Conservation (phyloP, 306 rosid species). For the Lablab purpureus region DNA sequence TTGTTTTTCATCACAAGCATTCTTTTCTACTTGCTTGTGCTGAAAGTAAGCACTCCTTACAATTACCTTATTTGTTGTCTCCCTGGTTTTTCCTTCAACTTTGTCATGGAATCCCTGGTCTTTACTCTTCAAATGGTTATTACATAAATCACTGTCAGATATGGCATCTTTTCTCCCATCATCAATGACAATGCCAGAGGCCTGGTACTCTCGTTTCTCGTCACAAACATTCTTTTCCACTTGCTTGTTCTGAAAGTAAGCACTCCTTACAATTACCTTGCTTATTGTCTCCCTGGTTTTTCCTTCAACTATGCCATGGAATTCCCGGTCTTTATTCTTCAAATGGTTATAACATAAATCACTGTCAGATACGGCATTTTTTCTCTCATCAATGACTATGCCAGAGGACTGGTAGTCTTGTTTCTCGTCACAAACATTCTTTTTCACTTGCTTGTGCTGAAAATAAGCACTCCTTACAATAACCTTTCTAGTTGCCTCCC, state of each 20-base stretch:
- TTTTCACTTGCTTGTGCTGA: constrained; percentile 60
- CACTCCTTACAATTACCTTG: constrained; percentile 76
- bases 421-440: constrained; percentile 47
- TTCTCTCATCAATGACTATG: constrained; percentile 35
- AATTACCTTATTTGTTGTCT: constrained; percentile 63
- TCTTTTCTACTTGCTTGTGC: constrained; percentile 57
- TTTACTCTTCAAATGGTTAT: constrained; percentile 45
- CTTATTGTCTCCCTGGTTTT: constrained; percentile 59
- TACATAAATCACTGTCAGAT: constrained; percentile 47
- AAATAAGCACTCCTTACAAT: constrained; percentile 79
- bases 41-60: constrained; percentile 80
- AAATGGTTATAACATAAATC: constrained; percentile 45
- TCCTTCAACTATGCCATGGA: constrained; percentile 52
- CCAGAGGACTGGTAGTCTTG: constrained; percentile 45
- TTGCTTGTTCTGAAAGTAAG: constrained; percentile 68
- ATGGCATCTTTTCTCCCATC: constrained; percentile 42
- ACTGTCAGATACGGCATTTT: constrained; percentile 49
- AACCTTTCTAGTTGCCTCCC: constrained; percentile 63
- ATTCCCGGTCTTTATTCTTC: constrained; percentile 41
- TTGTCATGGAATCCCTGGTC: constrained; percentile 43
- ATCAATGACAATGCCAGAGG: constrained; percentile 42
- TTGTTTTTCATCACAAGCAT: constrained; percentile 51
- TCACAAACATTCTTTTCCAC: constrained; percentile 51
- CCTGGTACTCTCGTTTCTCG: constrained; percentile 42
- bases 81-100: constrained; percentile 59